phyloP scores from a whole-genome alignment of 2,329 filamentous ascomycete genomes.

The Uncinocarpus reesii region DNA sequence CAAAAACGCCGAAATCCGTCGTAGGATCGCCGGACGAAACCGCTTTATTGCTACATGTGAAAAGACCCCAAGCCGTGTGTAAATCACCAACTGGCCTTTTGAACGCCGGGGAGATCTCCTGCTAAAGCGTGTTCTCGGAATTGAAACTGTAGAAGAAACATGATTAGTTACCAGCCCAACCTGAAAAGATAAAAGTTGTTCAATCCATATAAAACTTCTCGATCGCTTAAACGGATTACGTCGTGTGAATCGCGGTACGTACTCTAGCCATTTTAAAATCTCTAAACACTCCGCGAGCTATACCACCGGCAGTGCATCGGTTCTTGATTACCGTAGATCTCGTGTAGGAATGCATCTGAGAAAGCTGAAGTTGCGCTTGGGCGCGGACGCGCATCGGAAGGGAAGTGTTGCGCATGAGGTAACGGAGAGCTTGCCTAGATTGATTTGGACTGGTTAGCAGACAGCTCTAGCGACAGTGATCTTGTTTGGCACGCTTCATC shows the following conservation, averaged over 20 bases:
- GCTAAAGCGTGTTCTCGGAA: conserved; percentile 82
- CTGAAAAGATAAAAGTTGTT: too few relatives aligned
- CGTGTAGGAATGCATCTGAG: conserved; percentile 94
- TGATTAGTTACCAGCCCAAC: conserved; percentile 13
- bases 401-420: conserved; percentile 86
- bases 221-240: too few relatives aligned
- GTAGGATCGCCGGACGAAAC: not conserved
- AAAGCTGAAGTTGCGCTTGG: conserved; percentile 83
- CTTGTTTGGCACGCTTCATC: not conserved
- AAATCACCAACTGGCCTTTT: conserved; percentile 89
- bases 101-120: conserved; percentile 80
- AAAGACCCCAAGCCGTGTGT: not conserved
- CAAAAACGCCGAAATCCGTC: not conserved
- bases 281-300: conserved; percentile 75
- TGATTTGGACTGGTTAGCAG: not conserved
- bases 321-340: conserved; percentile 88
- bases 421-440: conserved; percentile 75
- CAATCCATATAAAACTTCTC: too few relatives aligned
- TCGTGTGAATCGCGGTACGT: conserved; percentile 37
- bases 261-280: conserved; percentile 90
- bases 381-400: conserved; percentile 72
- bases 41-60: too few relatives aligned
- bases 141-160: conserved; percentile 56
- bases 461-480: not conserved
- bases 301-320: conserved; percentile 84